These are phyloP conservation scores for Aureobasidium sp. DNA, from an alignment of 2,329 filamentous ascomycete species.

Conservation along the genomic window DNA sequence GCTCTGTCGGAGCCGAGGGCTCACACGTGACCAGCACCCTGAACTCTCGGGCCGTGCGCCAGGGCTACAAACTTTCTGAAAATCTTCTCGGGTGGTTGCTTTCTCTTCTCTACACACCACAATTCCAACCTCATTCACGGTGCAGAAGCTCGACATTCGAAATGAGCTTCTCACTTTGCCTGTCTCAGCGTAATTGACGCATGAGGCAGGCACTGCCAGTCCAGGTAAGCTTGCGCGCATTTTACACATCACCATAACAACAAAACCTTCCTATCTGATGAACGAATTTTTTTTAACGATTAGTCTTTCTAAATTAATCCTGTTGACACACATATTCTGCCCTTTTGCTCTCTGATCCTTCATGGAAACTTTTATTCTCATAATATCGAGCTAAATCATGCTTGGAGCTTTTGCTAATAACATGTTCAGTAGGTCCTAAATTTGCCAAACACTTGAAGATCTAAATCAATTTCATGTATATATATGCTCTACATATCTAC, in stretches of 20 bases:
- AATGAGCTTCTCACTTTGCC: background rate
- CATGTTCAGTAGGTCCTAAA: constrained; percentile 9
- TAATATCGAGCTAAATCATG: background rate
- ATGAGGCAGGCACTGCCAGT: background rate
- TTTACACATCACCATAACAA: background rate
- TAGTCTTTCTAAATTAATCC: constrained; percentile 11
- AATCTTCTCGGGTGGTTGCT: constrained; percentile 6
- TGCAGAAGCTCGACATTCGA: background rate
- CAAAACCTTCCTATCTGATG: background rate
- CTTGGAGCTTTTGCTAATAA: background rate
- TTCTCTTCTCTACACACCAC: background rate
- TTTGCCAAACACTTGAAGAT: too few species aligned
- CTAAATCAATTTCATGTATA: too few species aligned
- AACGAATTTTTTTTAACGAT: constrained; percentile 16
- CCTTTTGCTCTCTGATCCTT: constrained; percentile 15
- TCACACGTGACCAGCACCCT: constrained; percentile 1
- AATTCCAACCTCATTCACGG: too few species aligned
- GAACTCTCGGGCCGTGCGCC: background rate
- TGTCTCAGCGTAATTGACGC: background rate
- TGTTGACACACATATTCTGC: constrained; percentile 14
- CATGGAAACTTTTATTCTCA: background rate
- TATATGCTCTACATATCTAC: too few species aligned
- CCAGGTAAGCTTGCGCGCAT: constrained; percentile 2
- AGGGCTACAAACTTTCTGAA: constrained; percentile 4
- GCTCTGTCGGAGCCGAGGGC: constrained; percentile 2